Conservation (phyloP, 139 green algal genomes). For the Tetradesmus lagerheimii region DNA sequence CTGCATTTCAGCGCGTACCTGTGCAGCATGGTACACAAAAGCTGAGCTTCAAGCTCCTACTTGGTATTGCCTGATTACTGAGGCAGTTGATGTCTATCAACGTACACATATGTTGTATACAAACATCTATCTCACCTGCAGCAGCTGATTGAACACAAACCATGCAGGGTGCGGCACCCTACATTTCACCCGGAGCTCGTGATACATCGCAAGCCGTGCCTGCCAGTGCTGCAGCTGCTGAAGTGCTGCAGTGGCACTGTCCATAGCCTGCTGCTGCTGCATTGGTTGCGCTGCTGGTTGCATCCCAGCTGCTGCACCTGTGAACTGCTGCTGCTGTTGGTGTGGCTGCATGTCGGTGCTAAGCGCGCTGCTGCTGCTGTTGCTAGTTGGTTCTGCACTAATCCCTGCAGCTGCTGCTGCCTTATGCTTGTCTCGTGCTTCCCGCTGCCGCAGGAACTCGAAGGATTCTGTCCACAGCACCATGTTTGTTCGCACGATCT, state of each 20-base stretch:
- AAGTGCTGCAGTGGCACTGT: neutral
- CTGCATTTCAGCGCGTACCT: neutral
- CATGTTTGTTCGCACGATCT: slow-evolving; percentile 45
- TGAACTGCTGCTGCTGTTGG: slow-evolving; percentile 6
- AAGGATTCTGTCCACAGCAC: slow-evolving; percentile 42
- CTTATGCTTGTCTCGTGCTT: neutral
- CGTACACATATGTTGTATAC: neutral
- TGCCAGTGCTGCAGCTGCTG: slow-evolving; percentile 45
- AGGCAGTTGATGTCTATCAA: neutral
- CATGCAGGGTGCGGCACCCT: slow-evolving; percentile 72
- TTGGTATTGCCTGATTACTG: neutral
- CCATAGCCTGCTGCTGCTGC: slow-evolving; percentile 11
- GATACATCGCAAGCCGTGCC: slow-evolving; percentile 17
- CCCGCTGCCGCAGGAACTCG: slow-evolving; percentile 40
- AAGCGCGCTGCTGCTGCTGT: neutral
- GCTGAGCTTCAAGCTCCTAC: neutral
- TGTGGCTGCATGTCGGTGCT: neutral
- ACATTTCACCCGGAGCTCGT: slow-evolving; percentile 58
- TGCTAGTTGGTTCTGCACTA: neutral
- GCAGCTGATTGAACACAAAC: slow-evolving; percentile 76
- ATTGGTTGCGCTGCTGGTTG: neutral
- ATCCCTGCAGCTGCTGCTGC: neutral
- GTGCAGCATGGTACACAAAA: neutral
- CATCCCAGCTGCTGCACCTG: neutral
- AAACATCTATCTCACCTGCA: slow-evolving; percentile 53